These are phyloP conservation scores for Sclerotinia borealis DNA, from an alignment of 2,329 filamentous ascomycete genomes.

Conservation along the genomic window DNA sequence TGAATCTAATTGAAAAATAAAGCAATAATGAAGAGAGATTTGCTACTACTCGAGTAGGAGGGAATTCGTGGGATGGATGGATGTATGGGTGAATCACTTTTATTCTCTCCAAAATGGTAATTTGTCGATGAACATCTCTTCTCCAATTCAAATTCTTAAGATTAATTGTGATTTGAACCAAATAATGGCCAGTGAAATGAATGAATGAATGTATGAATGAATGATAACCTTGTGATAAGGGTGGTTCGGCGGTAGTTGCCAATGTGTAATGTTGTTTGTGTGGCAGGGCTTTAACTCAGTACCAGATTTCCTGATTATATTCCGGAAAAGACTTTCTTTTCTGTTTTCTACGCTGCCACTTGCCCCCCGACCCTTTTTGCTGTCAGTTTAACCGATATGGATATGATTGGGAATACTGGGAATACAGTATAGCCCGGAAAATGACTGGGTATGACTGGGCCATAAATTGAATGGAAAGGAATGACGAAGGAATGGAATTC, in stretches of 20 bases:
- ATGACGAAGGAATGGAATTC: neutral
- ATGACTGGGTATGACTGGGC: neutral
- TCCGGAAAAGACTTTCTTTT: neutral
- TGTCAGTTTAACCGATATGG: conserved; percentile 4
- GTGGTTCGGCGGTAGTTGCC: neutral
- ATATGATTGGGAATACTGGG: too few species aligned
- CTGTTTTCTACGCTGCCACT: neutral
- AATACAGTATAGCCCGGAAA: neutral
- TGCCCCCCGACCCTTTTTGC: conserved; percentile 2
- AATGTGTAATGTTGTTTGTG: neutral
- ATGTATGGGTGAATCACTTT: neutral
- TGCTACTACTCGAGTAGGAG: neutral
- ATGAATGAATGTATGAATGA: too few species aligned
- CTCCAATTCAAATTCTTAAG: neutral
- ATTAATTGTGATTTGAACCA: neutral
- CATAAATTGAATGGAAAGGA: neutral
- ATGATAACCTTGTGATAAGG: too few species aligned
- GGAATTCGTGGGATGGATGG: neutral
- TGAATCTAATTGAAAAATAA: neutral
- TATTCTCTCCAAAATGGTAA: neutral
- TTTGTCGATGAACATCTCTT: neutral
- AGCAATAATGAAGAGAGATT: neutral
- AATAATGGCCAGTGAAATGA: neutral
- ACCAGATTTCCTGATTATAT: neutral
- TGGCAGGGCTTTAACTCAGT: neutral